phyloP scores from a whole-genome alignment of 257 asterid species.

The Solanum ossicruentum region DNA sequence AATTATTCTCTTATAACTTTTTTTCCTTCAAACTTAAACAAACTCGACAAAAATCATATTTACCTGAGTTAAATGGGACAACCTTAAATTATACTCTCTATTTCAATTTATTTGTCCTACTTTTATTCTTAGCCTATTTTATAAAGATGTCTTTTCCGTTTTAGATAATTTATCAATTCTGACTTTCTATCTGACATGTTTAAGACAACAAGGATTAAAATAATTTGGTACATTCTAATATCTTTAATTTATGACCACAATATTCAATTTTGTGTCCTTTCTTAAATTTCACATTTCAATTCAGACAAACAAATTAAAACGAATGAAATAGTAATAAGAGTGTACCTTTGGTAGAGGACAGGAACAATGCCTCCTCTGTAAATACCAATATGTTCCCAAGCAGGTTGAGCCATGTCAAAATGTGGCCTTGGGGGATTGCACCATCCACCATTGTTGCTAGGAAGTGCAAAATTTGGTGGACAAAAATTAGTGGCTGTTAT shows the following conservation, averaged over 20 bases:
- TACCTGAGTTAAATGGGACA: not conserved
- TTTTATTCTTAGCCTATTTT: no score
- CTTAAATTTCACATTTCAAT: not conserved
- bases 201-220: not conserved
- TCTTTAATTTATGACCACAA: not conserved
- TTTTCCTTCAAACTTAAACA: not conserved
- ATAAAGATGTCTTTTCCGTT: not conserved
- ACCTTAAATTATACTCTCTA: not conserved
- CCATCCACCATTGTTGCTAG: slow-evolving; percentile 66
- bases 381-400: slow-evolving; percentile 58
- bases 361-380: slow-evolving; percentile 56
- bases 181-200: not conserved
- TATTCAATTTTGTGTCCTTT: not conserved
- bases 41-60: not conserved
- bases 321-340: rapidly evolving
- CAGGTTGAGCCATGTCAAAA: slow-evolving; percentile 77
- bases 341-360: slow-evolving; percentile 45
- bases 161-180: not conserved
- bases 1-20: not conserved
- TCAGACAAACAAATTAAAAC: not conserved
- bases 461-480: slow-evolving; percentile 54
- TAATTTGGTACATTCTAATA: not conserved
- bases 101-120: not conserved
- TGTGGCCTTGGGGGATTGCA: slow-evolving; percentile 72
- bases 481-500: slow-evolving; percentile 62